A percentile compares a stretch with the other conserved stretches of the same genome.
These are phyloP conservation scores for Hypomyces perniciosus DNA, from an alignment of 2,329 filamentous ascomycete genomes.

Conservation along the genomic window DNA sequence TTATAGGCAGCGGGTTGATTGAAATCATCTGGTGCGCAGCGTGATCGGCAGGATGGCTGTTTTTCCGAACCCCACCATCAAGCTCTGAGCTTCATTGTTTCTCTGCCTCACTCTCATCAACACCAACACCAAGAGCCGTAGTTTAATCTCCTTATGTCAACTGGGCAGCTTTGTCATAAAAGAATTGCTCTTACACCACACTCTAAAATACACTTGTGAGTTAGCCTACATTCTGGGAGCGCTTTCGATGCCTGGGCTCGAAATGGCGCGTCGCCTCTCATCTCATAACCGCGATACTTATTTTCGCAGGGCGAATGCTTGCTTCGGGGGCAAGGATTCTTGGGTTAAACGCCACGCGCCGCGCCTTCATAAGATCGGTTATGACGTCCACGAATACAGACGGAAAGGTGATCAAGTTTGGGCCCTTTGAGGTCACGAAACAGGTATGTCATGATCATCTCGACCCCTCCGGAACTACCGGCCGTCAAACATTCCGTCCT, in stretches of 20 bases:
- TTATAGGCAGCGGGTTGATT: too few relatives aligned
- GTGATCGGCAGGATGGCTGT: not conserved
- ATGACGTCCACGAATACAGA: conserved; percentile 26
- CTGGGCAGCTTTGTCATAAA: too few relatives aligned
- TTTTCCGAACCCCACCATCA: too few relatives aligned
- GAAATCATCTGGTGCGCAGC: not conserved
- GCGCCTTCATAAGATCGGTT: conserved; percentile 11
- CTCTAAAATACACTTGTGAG: too few relatives aligned
- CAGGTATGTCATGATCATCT: conserved; percentile 46
- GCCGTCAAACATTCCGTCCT: not conserved
- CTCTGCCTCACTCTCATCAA: not conserved
- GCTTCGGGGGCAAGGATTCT: not conserved
- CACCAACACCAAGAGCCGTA: not conserved
- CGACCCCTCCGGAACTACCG: not conserved
- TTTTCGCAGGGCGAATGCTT: not conserved
- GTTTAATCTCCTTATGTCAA: too few relatives aligned
- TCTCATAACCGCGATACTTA: not conserved
- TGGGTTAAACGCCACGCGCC: not conserved
- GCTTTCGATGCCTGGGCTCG: too few relatives aligned
- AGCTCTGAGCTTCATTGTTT: too few relatives aligned
- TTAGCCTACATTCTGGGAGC: too few relatives aligned
- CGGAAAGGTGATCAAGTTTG: conserved; percentile 54
- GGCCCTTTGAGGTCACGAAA: conserved; percentile 67
- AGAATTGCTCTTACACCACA: too few relatives aligned
- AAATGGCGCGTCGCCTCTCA: too few relatives aligned